phyloP scores from a whole-genome alignment of 371 early-diverging fungal genomes.

The Rhizopus stolonifer region DNA sequence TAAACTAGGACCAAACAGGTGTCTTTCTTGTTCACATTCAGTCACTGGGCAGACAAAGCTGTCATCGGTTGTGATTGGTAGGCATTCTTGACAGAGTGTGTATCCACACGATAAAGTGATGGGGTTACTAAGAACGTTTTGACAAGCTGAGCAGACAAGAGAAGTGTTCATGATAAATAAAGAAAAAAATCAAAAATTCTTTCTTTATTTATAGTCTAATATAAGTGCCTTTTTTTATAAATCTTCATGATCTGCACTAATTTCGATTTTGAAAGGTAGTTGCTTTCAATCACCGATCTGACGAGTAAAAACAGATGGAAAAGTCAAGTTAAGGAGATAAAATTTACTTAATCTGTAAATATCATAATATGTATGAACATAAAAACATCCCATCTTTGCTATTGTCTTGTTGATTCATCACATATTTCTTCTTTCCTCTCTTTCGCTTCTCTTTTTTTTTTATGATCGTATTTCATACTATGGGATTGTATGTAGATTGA shows the following conservation, averaged over 20 bases:
- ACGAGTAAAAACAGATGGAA: too few relatives aligned
- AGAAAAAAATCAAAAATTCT: slow-evolving; percentile 8
- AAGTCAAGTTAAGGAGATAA: too few relatives aligned
- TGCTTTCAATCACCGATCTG: too few relatives aligned
- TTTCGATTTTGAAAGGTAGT: neutral
- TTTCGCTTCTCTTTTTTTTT: too few relatives aligned
- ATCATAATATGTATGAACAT: too few relatives aligned
- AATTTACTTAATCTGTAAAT: too few relatives aligned
- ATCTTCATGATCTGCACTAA: neutral
- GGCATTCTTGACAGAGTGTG: slow-evolving; percentile 40
- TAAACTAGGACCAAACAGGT: slow-evolving; percentile 31
- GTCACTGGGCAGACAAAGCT: slow-evolving; percentile 33
- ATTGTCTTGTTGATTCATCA: too few relatives aligned
- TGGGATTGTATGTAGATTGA: too few relatives aligned
- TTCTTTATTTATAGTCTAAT: neutral
- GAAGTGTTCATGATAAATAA: neutral
- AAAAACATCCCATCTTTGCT: too few relatives aligned
- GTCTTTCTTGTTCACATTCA: slow-evolving; percentile 23
- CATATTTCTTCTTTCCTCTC: too few relatives aligned
- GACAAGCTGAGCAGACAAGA: slow-evolving; percentile 41
- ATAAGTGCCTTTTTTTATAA: neutral
- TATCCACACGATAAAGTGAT: slow-evolving; percentile 52
- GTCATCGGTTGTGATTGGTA: slow-evolving; percentile 22
- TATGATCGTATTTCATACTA: too few relatives aligned
- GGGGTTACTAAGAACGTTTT: slow-evolving; percentile 28